phyloP scores from a whole-genome alignment of 371 early-diverging fungal genomes.

The Actinomortierella wolfii region DNA sequence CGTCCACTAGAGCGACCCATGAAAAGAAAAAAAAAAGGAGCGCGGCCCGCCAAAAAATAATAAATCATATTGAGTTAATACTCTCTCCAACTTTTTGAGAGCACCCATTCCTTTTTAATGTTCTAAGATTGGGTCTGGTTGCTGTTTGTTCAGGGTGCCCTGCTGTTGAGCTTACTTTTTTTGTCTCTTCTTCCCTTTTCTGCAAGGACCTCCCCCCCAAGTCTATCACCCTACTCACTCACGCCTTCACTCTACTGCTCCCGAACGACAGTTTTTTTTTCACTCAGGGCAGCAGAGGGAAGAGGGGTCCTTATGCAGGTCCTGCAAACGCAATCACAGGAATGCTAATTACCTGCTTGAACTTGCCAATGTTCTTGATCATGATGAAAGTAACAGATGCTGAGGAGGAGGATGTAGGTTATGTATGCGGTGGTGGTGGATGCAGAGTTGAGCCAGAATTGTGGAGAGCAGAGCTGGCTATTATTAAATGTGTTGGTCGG shows the following conservation, averaged over 20 bases:
- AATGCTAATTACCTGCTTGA: conserved; percentile 60
- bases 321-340: background rate
- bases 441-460: background rate
- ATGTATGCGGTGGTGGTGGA: background rate
- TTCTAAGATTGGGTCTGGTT: no score
- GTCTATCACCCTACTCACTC: no score
- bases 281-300: background rate
- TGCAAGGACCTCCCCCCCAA: background rate
- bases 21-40: no score
- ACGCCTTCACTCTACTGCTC: no score
- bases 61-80: background rate
- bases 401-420: background rate
- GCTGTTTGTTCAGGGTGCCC: no score
- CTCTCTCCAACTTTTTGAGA: no score
- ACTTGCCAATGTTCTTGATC: conserved; percentile 74
- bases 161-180: conserved; percentile 7
- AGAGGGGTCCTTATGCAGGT: conserved; percentile 4
- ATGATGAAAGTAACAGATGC: conserved; percentile 18
- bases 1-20: conserved; percentile 27
- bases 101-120: no score
- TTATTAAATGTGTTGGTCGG: no score
- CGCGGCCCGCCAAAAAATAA: background rate
- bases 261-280: background rate
- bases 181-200: conserved; percentile 3
- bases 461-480: no score